phyloP scores from a whole-genome alignment of 1,284 basidiomycete species.

The Ganoderma meredithae region DNA sequence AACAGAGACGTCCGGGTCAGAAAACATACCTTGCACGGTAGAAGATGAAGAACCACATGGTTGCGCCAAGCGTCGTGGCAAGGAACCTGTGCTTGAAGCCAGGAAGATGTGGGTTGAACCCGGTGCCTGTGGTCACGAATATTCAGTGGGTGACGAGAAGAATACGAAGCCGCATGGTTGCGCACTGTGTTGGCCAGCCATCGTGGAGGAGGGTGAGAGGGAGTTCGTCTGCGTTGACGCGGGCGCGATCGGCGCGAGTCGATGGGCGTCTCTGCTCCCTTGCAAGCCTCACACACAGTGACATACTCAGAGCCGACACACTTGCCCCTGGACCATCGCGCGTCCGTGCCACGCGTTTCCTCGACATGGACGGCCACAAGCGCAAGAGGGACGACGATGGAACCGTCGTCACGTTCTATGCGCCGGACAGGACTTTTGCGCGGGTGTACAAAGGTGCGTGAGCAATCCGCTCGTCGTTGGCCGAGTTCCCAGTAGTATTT shows the following conservation, averaged over 20 bases:
- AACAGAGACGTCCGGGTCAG: not conserved
- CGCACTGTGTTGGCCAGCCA: conserved; percentile 47
- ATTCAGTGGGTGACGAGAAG: conserved; percentile 6
- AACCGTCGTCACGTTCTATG: conserved; percentile 40
- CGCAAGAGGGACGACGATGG: conserved; percentile 51
- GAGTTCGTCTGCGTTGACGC: conserved; percentile 30
- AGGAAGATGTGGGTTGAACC: conserved; percentile 90
- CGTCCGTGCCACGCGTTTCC: conserved; percentile 13
- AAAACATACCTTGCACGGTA: conserved; percentile 86
- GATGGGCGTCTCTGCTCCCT: conserved; percentile 25
- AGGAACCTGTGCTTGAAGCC: conserved; percentile 80
- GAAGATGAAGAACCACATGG: conserved; percentile 99
- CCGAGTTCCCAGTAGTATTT: not conserved
- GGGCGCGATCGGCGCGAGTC: conserved; percentile 18
- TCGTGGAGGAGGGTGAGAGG: conserved; percentile 37
- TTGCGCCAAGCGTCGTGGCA: conserved; percentile 86
- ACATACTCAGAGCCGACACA: not conserved
- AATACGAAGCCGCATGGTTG: conserved; percentile 24
- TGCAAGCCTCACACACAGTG: conserved; percentile 21
- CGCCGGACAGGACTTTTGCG: conserved; percentile 38
- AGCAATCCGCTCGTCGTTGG: not conserved
- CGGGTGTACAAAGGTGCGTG: conserved; percentile 41
- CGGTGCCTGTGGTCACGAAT: conserved; percentile 40
- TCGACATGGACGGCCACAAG: conserved; percentile 50
- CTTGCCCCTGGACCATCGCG: conserved; percentile 13